These are phyloP conservation scores for Camelina sativa DNA, from an alignment of 345 rosid genomes.

Conservation along the genomic window DNA sequence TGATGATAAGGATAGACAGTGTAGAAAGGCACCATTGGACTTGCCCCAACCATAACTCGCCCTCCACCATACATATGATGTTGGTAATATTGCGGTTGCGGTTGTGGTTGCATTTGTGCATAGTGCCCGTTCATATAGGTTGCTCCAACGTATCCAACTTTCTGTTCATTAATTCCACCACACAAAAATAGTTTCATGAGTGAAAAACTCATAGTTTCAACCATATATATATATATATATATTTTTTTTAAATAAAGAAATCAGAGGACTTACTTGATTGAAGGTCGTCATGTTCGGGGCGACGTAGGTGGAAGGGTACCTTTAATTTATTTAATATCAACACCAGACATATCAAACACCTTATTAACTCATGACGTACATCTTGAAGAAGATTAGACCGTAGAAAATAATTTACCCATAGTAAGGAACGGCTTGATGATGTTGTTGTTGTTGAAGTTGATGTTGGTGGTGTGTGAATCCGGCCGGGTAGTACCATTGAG, in stretches of 20 bases:
- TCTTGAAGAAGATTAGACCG: conserved; percentile 14
- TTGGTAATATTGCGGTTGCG: conserved; percentile 41
- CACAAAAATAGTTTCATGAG: not conserved
- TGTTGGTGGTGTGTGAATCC: conserved; percentile 62
- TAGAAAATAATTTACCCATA: conserved; percentile 59
- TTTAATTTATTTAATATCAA: conserved; percentile 36
- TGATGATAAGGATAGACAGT: conserved; percentile 74
- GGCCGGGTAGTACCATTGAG: conserved; percentile 84
- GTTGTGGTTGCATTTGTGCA: conserved; percentile 43
- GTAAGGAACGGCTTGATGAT: conserved; percentile 74
- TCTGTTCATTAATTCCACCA: conserved; percentile 48
- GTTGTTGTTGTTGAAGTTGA: conserved; percentile 34
- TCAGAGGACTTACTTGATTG: conserved; percentile 63
- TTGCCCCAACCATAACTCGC: conserved; percentile 68
- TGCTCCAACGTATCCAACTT: conserved; percentile 71
- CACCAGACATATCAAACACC: conserved; percentile 4
- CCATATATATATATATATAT: too few species aligned
- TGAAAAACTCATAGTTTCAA: not conserved
- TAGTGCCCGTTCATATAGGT: conserved; percentile 73
- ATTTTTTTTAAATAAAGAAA: not conserved
- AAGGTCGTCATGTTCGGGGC: conserved; percentile 61
- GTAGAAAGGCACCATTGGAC: conserved; percentile 83
- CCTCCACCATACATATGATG: conserved; percentile 49
- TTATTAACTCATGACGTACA: conserved; percentile 8
- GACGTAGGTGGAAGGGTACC: conserved; percentile 76